Conservation (phyloP, 2,329 filamentous ascomycete genomes). For the Fusarium oligoseptatum region DNA sequence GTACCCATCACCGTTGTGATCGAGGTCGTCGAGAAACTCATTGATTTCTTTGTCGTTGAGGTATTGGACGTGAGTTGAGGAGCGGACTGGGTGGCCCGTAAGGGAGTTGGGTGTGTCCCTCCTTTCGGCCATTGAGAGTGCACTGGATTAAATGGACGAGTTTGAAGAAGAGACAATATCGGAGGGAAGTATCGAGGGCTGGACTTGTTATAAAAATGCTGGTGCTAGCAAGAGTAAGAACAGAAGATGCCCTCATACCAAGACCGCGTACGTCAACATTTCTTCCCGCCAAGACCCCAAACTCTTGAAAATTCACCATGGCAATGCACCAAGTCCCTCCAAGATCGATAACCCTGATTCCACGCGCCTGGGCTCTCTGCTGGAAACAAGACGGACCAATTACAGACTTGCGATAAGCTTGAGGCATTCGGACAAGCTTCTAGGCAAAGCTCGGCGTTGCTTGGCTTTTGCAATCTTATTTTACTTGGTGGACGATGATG, state of each 20-base stretch:
- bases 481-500: background rate
- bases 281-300: background rate
- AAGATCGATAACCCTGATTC: background rate
- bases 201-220: background rate
- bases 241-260: background rate
- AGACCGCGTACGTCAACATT: background rate
- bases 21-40: constrained; percentile 65
- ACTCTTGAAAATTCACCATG: background rate
- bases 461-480: background rate
- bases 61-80: constrained; percentile 47
- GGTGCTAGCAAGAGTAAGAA: background rate
- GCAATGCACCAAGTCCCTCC: background rate
- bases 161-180: too few relatives aligned
- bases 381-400: background rate
- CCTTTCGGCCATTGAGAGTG: background rate
- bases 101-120: constrained; percentile 3
- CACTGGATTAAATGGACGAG: background rate
- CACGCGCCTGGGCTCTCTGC: background rate
- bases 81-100: constrained; percentile 45
- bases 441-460: constrained; percentile 8
- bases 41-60: constrained; percentile 64
- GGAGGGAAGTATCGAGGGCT: background rate
- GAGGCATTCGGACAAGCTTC: background rate
- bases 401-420: background rate
- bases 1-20: constrained; percentile 64